Evolutionary conservation across 257 asterid species (phyloP).

Genomic region (Nicotiana knightiana): DNA sequence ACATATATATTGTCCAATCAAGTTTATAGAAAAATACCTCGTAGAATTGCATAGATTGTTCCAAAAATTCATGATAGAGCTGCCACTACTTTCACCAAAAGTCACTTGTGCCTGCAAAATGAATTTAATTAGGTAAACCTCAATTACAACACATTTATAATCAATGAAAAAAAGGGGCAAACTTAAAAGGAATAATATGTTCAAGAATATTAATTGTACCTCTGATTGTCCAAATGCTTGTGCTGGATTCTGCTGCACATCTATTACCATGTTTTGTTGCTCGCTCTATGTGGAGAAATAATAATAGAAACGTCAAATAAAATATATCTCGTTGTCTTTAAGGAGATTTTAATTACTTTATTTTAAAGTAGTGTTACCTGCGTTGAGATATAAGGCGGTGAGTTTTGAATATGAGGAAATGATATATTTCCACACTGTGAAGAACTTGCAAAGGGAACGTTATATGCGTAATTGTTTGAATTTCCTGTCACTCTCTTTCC

Average conservation of each 20-base stretch:
- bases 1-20: neutral
- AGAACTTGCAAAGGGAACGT: neutral
- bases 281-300: neutral
- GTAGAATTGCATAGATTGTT: neutral
- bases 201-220: neutral
- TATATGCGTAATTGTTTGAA: neutral
- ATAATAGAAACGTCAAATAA: neutral
- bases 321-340: neutral
- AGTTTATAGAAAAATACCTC: neutral
- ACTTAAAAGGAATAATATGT: neutral
- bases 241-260: neutral
- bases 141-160: too few species aligned
- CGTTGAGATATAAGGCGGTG: neutral
- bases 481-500: neutral
- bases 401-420: neutral
- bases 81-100: neutral
- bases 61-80: neutral
- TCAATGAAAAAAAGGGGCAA: neutral
- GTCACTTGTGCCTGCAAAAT: neutral
- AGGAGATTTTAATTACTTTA: neutral
- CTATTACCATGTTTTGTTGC: neutral
- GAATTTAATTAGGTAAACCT: neutral
- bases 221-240: neutral
- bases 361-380: neutral
- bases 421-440: neutral